Evolutionary conservation across 805 yeast species (phyloP), one percentile per base, ranked within the genome.

Genomic region (Novakomyces olei): DNA sequence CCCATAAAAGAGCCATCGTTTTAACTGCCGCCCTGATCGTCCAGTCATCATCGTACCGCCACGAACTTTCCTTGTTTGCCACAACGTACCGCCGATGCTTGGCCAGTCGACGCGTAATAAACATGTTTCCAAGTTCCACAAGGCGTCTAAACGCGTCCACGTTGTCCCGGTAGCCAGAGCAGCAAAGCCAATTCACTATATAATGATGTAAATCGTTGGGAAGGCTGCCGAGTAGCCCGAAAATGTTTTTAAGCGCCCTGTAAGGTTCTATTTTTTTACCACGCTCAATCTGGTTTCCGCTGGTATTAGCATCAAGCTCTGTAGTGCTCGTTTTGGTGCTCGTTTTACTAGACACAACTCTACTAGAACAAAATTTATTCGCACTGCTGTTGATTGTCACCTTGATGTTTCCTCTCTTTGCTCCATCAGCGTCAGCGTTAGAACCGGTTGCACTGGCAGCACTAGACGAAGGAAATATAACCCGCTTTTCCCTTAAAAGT

Each of bases 21-120:
- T 65, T 56, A 1, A 76, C 69, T 0, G 81, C 79, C 0, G 79
- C 61, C 34, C 63, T 57, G 22, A 83, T 55, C 40, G 74, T 81
- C 93, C 94, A 85, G 45, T 78, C 81, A 38, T 65, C 62, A 0
- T 77, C 72, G 48, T 83, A 83, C 32, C 24, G 37, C 15, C 22
- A 36, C 28, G 5, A 12, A 35, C 10, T 19, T 22, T 35, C 37
- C 22, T 27, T 29, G 19, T 19, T 34, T 5, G 37, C 28, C 15
- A 12, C 24, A 14, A 29, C n/a, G n/a, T n/a, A n/a, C n/a, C 26
- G 39, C 25, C 30, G 39, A 37, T 32, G 39, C 25, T 44, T 39
- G 26, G 70, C 64, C 34, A 83, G 55, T 29, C 78, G 79, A 45
- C 76, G 79, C 0, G 91, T 74, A 24, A 81, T 63, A 50, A 75